Evolutionary conservation across 257 asterid species (phyloP).

Genomic region (Forsythia viridissima): DNA sequence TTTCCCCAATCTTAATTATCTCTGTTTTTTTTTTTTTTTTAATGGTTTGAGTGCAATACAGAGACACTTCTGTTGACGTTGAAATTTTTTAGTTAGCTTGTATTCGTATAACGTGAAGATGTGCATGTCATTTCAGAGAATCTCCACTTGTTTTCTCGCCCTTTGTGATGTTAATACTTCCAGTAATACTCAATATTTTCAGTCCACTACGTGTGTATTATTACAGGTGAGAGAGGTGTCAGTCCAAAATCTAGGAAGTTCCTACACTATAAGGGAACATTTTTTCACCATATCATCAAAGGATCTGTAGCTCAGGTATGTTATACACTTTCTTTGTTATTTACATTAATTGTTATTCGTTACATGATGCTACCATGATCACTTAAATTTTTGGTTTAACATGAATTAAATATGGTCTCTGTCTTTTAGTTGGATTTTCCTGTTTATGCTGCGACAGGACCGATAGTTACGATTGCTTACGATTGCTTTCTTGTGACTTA

Average conservation of each 20-base stretch:
- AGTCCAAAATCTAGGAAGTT: slow-evolving; percentile 77
- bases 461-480: slow-evolving; percentile 77
- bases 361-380: no score
- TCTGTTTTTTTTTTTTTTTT: no score
- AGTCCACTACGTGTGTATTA: no score
- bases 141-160: no score
- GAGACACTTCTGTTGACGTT: no score
- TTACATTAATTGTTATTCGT: neutral
- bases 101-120: no score
- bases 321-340: slow-evolving; percentile 5
- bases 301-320: slow-evolving; percentile 90
- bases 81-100: no score
- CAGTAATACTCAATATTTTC: no score
- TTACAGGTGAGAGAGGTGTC: slow-evolving; percentile 63
- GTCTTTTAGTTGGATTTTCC: slow-evolving; percentile 37
- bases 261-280: slow-evolving; percentile 91
- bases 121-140: no score
- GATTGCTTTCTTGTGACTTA: slow-evolving; percentile 85
- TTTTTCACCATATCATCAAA: slow-evolving; percentile 76
- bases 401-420: slow-evolving; percentile 44
- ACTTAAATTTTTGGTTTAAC: slow-evolving; percentile 24
- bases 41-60: no score
- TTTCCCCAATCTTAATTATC: no score
- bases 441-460: slow-evolving; percentile 91
- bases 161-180: no score